These are phyloP conservation scores for Mycena polygramma DNA, from an alignment of 768 basidiomycete genomes.

Conservation along the genomic window DNA sequence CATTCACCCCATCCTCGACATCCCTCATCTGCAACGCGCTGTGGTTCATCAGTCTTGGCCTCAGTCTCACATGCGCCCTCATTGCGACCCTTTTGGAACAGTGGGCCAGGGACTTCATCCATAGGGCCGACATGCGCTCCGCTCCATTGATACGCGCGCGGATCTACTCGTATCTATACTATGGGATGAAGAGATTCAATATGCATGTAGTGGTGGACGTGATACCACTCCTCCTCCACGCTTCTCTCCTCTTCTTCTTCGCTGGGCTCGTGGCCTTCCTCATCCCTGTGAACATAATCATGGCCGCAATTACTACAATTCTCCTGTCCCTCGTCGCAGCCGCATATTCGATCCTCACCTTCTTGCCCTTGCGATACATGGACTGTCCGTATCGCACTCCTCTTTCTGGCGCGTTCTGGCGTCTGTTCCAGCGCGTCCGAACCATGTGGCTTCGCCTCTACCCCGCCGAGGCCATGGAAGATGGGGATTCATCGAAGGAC, in stretches of 20 bases:
- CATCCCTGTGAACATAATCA: constrained; percentile 10
- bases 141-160: constrained; percentile 14
- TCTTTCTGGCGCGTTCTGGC: not conserved
- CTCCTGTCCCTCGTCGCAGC: not conserved
- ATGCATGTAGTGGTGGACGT: constrained; percentile 27
- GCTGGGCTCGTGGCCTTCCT: constrained; percentile 34
- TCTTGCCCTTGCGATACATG: not conserved
- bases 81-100: constrained; percentile 22
- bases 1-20: not conserved
- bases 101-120: constrained; percentile 23
- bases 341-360: not conserved
- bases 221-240: constrained; percentile 38
- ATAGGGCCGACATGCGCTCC: constrained; percentile 13
- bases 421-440: not conserved
- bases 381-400: not conserved
- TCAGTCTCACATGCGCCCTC: constrained; percentile 25
- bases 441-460: not conserved
- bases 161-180: constrained; percentile 21
- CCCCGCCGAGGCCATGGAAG: not conserved
- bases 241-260: constrained; percentile 36
- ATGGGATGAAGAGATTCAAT: constrained; percentile 19
- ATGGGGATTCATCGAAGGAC: not conserved
- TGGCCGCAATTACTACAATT: not conserved
- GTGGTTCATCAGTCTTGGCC: constrained; percentile 25
- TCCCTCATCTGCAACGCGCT: constrained; percentile 18